These are phyloP conservation scores for Rheum nobile DNA, from an alignment of 148 eudicot genomes.

Conservation along the genomic window DNA sequence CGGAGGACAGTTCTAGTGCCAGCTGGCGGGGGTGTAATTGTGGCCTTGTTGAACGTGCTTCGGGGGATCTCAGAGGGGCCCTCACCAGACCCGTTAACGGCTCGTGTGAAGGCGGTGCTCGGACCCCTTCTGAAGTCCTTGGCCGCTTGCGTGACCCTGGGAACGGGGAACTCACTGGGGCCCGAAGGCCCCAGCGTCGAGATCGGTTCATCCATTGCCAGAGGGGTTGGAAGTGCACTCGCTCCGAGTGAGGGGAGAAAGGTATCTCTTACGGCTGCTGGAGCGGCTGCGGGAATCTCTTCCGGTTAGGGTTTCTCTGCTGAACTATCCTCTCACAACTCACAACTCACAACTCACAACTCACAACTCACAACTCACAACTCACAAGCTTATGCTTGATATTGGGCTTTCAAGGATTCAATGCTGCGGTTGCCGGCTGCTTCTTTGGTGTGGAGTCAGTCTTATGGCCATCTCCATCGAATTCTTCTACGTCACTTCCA, in stretches of 20 bases:
- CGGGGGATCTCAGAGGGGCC: slow-evolving; percentile 35
- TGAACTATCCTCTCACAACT: no score
- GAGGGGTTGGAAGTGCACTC: slow-evolving; percentile 46
- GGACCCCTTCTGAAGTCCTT: slow-evolving; percentile 58
- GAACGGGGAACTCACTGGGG: slow-evolving; percentile 88
- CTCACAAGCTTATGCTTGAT: not conserved
- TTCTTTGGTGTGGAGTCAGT: slow-evolving; percentile 93
- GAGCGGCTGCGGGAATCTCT: slow-evolving; percentile 95
- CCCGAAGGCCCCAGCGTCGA: slow-evolving; percentile 99
- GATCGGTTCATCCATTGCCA: slow-evolving; percentile 80
- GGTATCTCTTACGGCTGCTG: slow-evolving; percentile 78
- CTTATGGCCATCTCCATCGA: slow-evolving; percentile 74
- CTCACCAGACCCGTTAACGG: slow-evolving; percentile 18
- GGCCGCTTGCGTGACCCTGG: slow-evolving; percentile 85
- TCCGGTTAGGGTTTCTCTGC: slow-evolving; percentile 57
- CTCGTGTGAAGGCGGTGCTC: slow-evolving; percentile 28
- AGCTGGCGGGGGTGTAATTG: slow-evolving; percentile 67
- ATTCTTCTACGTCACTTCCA: slow-evolving; percentile 60
- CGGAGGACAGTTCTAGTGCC: slow-evolving; percentile 60
- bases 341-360: no score
- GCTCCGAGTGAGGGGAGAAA: slow-evolving; percentile 34
- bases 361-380: no score
- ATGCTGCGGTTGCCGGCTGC: slow-evolving; percentile 97
- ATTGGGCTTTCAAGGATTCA: slow-evolving; percentile 52
- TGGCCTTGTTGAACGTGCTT: slow-evolving; percentile 46